Percentiles rank a stretch among this genome's conserved stretches.
Conservation (phyloP, 108 stramenopile species). For the Cyclotella distinguenda region DNA sequence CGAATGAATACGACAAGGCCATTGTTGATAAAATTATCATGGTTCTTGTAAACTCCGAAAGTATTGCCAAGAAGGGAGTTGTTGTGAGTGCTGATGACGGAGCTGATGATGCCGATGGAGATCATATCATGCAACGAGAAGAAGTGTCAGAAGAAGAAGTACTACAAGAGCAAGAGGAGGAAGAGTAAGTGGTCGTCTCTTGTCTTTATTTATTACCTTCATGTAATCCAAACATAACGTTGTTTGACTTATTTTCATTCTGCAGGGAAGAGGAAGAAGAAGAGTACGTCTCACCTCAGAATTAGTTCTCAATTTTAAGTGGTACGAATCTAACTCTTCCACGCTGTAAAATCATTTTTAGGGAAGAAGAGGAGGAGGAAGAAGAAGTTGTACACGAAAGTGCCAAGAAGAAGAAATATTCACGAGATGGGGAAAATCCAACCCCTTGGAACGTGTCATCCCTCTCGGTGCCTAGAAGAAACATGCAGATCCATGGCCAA, state of each 20-base stretch:
- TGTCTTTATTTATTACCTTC: conserved; percentile 9
- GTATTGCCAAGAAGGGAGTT: conserved; percentile 61
- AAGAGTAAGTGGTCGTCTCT: conserved; percentile 60
- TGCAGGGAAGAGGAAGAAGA: conserved; percentile 92
- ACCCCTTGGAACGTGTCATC: conserved; percentile 88
- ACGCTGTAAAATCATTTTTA: too few species aligned
- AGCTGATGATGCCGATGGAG: conserved; percentile 86
- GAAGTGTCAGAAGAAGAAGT: conserved; percentile 97
- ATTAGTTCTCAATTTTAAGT: too few species aligned
- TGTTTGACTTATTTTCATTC: neutral
- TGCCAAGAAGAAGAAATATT: conserved; percentile 94
- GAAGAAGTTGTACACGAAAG: conserved; percentile 92
- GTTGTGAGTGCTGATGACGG: conserved; percentile 60
- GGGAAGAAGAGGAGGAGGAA: conserved; percentile 77
- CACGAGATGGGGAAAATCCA: conserved; percentile 94
- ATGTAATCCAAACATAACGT: neutral
- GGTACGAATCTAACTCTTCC: too few species aligned
- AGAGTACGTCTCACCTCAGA: conserved; percentile 60
- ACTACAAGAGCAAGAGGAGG: conserved; percentile 93
- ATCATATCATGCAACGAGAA: conserved; percentile 85
- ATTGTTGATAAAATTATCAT: conserved; percentile 92
- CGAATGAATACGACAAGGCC: conserved; percentile 84
- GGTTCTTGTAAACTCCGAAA: conserved; percentile 91
- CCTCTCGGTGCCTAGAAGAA: conserved; percentile 63
- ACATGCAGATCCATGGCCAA: conserved; percentile 31